phyloP scores from a whole-genome alignment of 805 yeast species.

The Wickerhamiella qilinensis region DNA sequence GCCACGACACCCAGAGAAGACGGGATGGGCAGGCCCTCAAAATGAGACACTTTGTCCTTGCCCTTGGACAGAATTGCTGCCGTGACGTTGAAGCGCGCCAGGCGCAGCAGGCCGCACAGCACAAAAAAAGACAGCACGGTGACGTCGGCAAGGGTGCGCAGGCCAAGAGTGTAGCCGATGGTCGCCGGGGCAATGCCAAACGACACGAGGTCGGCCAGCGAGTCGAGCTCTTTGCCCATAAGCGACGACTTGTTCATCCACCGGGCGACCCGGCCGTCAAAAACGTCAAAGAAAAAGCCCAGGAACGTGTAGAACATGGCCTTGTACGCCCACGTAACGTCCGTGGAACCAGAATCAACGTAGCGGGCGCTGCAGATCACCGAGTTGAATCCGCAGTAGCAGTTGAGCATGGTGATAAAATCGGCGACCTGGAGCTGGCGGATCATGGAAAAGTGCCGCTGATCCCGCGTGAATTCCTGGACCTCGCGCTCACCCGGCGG shows the following conservation, averaged over 20 bases:
- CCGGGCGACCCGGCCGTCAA: slow-evolving; percentile 95
- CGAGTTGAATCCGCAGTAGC: slow-evolving; percentile 85
- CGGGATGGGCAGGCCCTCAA: slow-evolving; percentile 96
- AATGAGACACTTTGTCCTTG: slow-evolving; percentile 56
- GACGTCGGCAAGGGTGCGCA: slow-evolving; percentile 69
- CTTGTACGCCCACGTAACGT: slow-evolving; percentile 42
- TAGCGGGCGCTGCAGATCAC: slow-evolving; percentile 74
- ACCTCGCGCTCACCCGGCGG: slow-evolving; percentile 34
- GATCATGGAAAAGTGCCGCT: slow-evolving; percentile 71
- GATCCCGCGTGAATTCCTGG: slow-evolving; percentile 63
- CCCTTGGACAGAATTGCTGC: slow-evolving; percentile 92
- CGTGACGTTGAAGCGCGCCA: slow-evolving; percentile 91
- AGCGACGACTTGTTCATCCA: slow-evolving; percentile 79
- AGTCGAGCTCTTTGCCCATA: slow-evolving; percentile 96
- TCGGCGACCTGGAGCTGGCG: slow-evolving; percentile 77
- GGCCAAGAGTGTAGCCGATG: slow-evolving; percentile 81
- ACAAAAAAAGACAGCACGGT: slow-evolving; percentile 68
- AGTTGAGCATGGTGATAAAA: slow-evolving; percentile 84
- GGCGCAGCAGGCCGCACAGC: slow-evolving; percentile 79
- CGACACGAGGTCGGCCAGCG: slow-evolving; percentile 85
- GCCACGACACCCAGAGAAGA: slow-evolving; percentile 62
- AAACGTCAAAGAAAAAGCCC: slow-evolving; percentile 84
- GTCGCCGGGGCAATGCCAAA: slow-evolving; percentile 94
- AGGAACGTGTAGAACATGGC: slow-evolving; percentile 81
- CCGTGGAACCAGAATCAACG: slow-evolving; percentile 49